Evolutionary conservation across 2,329 filamentous ascomycete species (phyloP), one percentile per base, ranked within the genome.

Genomic region (Lasiodiplodia hormozganensis): DNA sequence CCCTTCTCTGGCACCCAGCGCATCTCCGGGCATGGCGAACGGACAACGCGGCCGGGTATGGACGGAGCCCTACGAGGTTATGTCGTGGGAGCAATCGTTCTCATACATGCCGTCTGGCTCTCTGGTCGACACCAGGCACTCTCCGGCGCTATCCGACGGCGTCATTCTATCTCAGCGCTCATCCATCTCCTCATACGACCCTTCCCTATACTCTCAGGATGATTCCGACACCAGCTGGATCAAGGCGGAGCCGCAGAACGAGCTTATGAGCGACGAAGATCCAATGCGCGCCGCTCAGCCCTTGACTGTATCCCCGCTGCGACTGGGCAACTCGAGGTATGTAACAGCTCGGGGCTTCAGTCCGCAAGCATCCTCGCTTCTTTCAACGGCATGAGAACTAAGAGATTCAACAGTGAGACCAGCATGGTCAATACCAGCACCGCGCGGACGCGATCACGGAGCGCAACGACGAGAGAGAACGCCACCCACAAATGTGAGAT

Each of bases 401-500:
- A 67, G 11, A 43, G 3, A n/a, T 58, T 52, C 25, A 38, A 21
- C 21, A 53, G 54, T 34, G 47, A 52, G 7, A 31, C 18, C 10
- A 16, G n/a, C 7, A 43, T 14, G n/a, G 40, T 69, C 43, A 69
- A 66, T 47, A 65, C 62, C 8, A 62, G 62, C 53, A 69, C 62
- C 6, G 56, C 40, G 21, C 49, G 68, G 14, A 69, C 62, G 47
- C 54, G 68, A 43, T 58, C 60, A 16, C 70, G 72, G 54, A 71
- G 70, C 18, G 70, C 62, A 25, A 90, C 88, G 2, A 89, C 89
- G 21, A 86, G 86, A 69, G 90, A 90, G 71, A 90, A 92, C 73
- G 91, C 90, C 67, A 92, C 89, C 73, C 91, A 88, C 78, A 85
- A 87, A 71, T 97, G 94, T 76, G 85, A 89, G 69, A 84, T 89